Percentiles rank a stretch among this genome's conserved stretches.
phyloP scores from a whole-genome alignment of 306 rosid genomes.

The Lupinus albus region DNA sequence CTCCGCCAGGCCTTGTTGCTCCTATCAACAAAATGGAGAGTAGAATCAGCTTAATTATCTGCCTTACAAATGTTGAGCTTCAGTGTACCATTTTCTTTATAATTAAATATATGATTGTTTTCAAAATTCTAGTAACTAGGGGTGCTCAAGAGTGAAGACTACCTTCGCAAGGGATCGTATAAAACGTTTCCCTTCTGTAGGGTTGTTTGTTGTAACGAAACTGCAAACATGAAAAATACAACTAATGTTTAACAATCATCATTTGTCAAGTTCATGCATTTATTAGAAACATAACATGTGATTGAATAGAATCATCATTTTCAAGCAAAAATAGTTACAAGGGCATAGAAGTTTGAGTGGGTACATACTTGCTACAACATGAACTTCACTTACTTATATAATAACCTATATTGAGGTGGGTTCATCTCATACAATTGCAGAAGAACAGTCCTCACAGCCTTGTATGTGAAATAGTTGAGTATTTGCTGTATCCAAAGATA shows the following conservation, averaged over 20 bases:
- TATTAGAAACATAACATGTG: too few relatives aligned
- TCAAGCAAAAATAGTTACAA: neutral
- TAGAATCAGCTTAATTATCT: neutral
- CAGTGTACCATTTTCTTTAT: neutral
- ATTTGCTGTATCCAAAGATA: conserved; percentile 62
- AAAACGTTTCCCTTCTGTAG: conserved; percentile 64
- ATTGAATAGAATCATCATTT: neutral
- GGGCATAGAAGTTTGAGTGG: neutral
- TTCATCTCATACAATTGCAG: conserved; percentile 76
- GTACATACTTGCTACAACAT: neutral
- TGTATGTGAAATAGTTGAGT: conserved; percentile 72
- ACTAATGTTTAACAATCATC: conserved; percentile 18
- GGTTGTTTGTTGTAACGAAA: conserved; percentile 61
- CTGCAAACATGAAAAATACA: conserved; percentile 42
- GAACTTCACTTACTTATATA: conserved; percentile 64
- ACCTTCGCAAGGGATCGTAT: conserved; percentile 73
- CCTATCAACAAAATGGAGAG: conserved; percentile 51
- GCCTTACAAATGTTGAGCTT: neutral
- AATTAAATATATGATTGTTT: neutral
- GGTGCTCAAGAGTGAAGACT: conserved; percentile 39
- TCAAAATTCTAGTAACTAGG: neutral
- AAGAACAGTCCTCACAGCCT: conserved; percentile 79
- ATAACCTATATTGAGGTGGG: conserved; percentile 70
- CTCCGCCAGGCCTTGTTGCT: conserved; percentile 88
- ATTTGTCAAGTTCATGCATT: too few relatives aligned